Base-by-base conservation (phyloP, 1,284 basidiomycete species). In the Ustilago cynodontis region DNA sequence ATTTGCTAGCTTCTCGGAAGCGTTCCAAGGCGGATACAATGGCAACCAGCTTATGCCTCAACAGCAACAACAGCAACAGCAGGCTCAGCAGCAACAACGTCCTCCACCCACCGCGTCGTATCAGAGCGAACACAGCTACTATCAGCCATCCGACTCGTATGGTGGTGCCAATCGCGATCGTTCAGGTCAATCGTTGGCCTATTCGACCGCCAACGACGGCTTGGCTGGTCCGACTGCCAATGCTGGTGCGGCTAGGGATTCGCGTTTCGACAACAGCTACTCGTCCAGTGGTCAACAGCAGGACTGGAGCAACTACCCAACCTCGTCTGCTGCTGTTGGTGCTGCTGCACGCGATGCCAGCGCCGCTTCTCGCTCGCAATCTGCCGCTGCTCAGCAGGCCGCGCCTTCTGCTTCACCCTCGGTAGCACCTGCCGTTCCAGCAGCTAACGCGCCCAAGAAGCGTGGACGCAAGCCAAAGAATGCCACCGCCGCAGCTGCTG, bases 1-100 rank as follows among this genome's bases (percentile, higher is more conserved):
- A 9, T 72, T 72, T 53, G 70, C 70, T 14, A 65, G 71, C 65
- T 73, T 73, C 54, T 73, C 71, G 14, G 71, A 73, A 28, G 65
- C 71, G 2, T 73, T 73, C 50, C 55, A 52, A 9, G 71, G 65
- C 22, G 65, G 71, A 14, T 64, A 68, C 60, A 67, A 73, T n/a
- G 65, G 61, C 50, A 68, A 68, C 18, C 58, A 59, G 65, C 71
- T 73, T 57, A 1, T 67, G 65, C 60, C 70, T 13, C 71, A 55
- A 22, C 64, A 66, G 37, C 53, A 71, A 43, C 59, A 63, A n/a
- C 71, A 66, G 53, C 59, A 60, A 35, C 64, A 62, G 39, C 59
- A 47, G 24, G 55, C 53, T 24, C 56, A 61, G 31, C 69, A 72
- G 53, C 70, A 63, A 53, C 60, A 62, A 20, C 54, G 41, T 20